Evolutionary conservation across 352 stramenopile genomes (phyloP).

Genomic region (Sclerospora graminicola): DNA sequence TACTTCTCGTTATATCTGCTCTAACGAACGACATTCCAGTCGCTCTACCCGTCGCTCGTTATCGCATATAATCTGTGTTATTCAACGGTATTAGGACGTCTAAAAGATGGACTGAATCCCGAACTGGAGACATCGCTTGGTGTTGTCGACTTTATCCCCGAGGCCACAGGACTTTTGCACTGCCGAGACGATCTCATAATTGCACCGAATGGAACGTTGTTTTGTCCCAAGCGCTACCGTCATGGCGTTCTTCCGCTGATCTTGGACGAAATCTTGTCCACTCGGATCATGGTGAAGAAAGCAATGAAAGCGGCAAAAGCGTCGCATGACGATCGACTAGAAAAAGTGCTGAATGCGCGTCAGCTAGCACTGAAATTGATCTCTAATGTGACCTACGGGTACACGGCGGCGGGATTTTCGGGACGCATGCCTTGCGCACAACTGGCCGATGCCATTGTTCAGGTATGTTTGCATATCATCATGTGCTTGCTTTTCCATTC

Average conservation of each 20-base stretch:
- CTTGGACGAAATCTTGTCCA: conserved; percentile 92
- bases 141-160: conserved; percentile 43
- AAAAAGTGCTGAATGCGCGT: conserved; percentile 66
- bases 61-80: conserved; percentile 99
- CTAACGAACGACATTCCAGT: conserved; percentile 49
- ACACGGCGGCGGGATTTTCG: conserved; percentile 97
- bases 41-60: conserved; percentile 98
- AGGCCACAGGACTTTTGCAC: conserved; percentile 29
- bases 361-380: conserved; percentile 98
- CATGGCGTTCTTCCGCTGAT: conserved; percentile 95
- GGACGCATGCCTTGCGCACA: conserved; percentile 94
- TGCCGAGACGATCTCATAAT: conserved; percentile 52
- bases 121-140: conserved; percentile 59
- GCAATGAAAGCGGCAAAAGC: conserved; percentile 90
- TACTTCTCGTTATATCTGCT: no score
- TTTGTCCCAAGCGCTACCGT: conserved; percentile 88
- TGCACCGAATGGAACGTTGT: conserved; percentile 92
- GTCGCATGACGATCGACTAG: conserved; percentile 39
- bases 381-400: conserved; percentile 99
- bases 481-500: background rate
- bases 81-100: conserved; percentile 90
- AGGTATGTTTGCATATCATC: conserved; percentile 40
- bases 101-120: conserved; percentile 68
- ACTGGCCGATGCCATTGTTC: conserved; percentile 97
- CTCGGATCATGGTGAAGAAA: conserved; percentile 97